Evolutionary conservation across 768 basidiomycete genomes (phyloP).

Genomic region (Mrakia gelida): DNA sequence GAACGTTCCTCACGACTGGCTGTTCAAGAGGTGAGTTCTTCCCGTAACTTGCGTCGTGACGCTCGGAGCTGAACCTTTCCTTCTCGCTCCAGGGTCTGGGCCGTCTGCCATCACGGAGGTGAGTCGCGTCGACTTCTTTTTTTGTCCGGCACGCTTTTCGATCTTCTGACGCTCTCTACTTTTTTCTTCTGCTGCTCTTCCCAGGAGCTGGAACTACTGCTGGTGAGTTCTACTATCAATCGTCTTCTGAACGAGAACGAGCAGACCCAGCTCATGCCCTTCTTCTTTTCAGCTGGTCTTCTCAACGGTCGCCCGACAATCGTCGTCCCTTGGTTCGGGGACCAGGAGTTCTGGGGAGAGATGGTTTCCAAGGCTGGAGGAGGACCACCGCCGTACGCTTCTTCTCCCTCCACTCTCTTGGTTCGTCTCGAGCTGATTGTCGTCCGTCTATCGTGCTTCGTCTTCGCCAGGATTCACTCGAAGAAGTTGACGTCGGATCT

Average conservation of each 20-base stretch:
- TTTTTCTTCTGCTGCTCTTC: neutral
- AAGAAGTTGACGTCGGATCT: slow-evolving; percentile 53
- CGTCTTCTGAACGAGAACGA: no score
- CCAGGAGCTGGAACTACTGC: slow-evolving; percentile 64
- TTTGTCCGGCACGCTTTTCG: neutral
- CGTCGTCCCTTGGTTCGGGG: slow-evolving; percentile 64
- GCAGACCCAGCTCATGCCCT: no score
- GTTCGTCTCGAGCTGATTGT: neutral
- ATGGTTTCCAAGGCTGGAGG: slow-evolving; percentile 62
- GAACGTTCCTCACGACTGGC: slow-evolving; percentile 66
- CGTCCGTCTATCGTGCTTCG: neutral
- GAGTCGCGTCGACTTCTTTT: neutral
- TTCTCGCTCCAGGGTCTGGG: slow-evolving; percentile 45
- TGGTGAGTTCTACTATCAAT: slow-evolving; percentile 24
- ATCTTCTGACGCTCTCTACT: neutral
- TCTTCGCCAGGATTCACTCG: slow-evolving; percentile 45
- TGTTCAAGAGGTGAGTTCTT: slow-evolving; percentile 50
- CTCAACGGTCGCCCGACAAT: slow-evolving; percentile 59
- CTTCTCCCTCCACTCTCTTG: no score
- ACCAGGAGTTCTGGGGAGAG: slow-evolving; percentile 51
- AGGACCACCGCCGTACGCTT: slow-evolving; percentile 41
- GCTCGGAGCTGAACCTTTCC: no score
- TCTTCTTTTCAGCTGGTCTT: slow-evolving; percentile 47
- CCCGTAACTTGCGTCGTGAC: no score
- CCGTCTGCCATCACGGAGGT: slow-evolving; percentile 58